phyloP scores from a whole-genome alignment of 2,329 filamentous ascomycete genomes.

The Monosporascus cannonballus region DNA sequence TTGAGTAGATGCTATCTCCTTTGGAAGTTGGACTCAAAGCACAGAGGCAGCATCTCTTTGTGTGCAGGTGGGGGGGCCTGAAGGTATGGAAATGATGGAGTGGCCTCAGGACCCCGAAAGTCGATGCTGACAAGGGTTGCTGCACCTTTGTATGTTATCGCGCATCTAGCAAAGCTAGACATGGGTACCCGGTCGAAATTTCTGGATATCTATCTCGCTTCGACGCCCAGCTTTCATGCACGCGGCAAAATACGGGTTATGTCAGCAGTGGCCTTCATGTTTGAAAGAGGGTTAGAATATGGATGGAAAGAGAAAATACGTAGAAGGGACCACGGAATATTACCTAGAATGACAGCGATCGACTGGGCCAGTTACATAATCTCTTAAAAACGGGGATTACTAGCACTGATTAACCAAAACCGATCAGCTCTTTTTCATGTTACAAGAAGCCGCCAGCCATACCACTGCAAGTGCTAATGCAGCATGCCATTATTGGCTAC shows the following conservation, averaged over 20 bases:
- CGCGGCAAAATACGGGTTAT: background rate
- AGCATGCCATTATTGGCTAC: background rate
- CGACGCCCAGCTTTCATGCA: background rate
- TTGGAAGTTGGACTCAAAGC: no score
- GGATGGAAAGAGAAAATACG: no score
- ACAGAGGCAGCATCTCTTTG: no score
- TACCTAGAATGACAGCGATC: background rate
- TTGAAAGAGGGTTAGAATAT: no score
- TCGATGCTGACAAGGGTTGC: background rate
- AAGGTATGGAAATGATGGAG: background rate
- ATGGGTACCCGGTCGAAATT: background rate
- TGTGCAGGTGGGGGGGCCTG: no score
- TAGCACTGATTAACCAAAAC: background rate
- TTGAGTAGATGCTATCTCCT: no score
- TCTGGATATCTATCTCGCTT: background rate
- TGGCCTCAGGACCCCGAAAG: background rate
- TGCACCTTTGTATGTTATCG: background rate
- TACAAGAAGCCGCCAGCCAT: background rate
- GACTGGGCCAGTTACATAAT: background rate
- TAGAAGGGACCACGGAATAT: no score
- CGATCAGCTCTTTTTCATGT: background rate
- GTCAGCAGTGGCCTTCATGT: no score
- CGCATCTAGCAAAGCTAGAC: background rate
- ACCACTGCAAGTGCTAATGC: conserved; percentile 1
- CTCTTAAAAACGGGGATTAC: background rate